Base-by-base conservation (phyloP, 2,329 filamentous ascomycete genomes). In the Sporothrix luriei region DNA sequence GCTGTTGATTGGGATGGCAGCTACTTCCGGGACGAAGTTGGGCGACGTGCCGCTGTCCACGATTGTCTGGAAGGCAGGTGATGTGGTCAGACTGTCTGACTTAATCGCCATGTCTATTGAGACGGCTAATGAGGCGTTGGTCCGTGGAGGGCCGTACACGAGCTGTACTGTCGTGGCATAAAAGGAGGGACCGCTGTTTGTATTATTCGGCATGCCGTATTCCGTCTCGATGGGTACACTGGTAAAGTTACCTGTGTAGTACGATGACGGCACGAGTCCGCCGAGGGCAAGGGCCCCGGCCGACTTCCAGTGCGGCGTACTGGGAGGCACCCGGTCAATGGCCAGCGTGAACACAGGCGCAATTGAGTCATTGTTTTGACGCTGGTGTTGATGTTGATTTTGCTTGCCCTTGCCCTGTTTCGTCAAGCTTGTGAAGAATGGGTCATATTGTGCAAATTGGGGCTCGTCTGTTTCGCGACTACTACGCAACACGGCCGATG, bases 401-500 rank as follows among this genome's bases (percentile, higher is more conserved):
- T 57, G 16, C 13, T 57, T 5, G 19, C 16, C 21, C 16, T 11
- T 21, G 1, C 33, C 24, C 13, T 69, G 67, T 38, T 40, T 38
- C 21, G 55, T 33, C 14, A 71, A 29, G 24, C 24, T 69, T 16
- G 70, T 71, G 49, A 71, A 71, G 26, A 69, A 69, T 0, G 70
- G 70, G 9, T 40, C 55, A 40, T 59, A 40, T 4, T 59, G 29
- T 19, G 19, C 33, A 21, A 40, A 40, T 4, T 21, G 33, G 10
- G 55, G 55, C 26, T 5, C 21, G 5, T 40, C 29, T 3, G 21
- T 21, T 2, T 13, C 21, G 19, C 54, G 49, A 7, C 10, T 43
- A 16, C 19, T 16, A 2, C 67, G 62, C n/a, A 49, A 10, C 19
- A 21, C 14, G 16, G 52, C 64, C 26, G 52, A 33, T n/a, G 84